Base-by-base conservation (phyloP, 78 protist genomes). In the Dictyostelium purpureum region DNA sequence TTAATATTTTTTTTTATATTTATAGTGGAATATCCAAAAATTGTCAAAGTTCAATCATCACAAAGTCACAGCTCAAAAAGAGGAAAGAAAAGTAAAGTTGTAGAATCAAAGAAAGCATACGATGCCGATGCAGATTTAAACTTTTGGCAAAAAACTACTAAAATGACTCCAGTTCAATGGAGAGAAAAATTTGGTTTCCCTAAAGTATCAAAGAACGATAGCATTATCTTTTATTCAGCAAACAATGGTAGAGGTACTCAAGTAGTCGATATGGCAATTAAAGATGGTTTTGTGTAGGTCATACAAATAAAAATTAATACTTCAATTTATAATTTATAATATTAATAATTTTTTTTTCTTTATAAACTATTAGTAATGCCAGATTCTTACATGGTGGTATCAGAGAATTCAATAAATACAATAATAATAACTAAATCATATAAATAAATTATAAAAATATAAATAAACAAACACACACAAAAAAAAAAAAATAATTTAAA, bases 161-260 rank as follows among this genome's bases (percentile, higher is more conserved):
- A 85, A 47, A 61, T 85, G n/a, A 85, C 92, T 18, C n/a, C 79
- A 40, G 26, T 77, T 14, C 92, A 85, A 73, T 85, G 92, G 92
- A 85, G 47, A 61, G 92, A 85, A 6, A 85, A 73, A 47, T 85
- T 26, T 73, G 92, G 92, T n/a, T 85, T 85, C 82, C 7, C 40
- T 2, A 85, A 85, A 47, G 37, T 85, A 19, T 28, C 35, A 61
- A 45, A 19, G 59, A 37, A n/a, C 2, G 74, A 70, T 47, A 11
- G 42, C 6, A 70, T 85, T 38, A 69, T 85, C 33, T 85, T 85
- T 54, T 73, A 73, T 66, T 73, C 82, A 56, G 81, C 92, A 49
- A 85, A 85, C 37, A 70, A 73, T 45, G 92, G 92, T 73, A 73
- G 92, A 51, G 40, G 69, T 85, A 19, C 37, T 21, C 51, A 67